Evolutionary conservation across 305 asterid species (phyloP).

Genomic region (Striga hermonthica): DNA sequence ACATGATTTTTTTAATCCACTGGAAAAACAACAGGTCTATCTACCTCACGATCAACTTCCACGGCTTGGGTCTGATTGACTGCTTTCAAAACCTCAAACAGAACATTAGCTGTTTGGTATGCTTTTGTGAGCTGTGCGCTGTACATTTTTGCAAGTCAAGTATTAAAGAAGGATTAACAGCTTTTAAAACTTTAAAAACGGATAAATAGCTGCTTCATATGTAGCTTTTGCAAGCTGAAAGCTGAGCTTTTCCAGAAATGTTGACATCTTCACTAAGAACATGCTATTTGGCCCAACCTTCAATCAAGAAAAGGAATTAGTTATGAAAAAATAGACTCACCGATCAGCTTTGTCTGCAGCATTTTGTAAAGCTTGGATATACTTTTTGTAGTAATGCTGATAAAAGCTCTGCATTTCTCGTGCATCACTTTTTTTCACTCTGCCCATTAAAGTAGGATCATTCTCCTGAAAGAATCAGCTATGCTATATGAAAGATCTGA

Average conservation of each 20-base stretch:
- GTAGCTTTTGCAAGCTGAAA: no score
- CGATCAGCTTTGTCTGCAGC: constrained; percentile 94
- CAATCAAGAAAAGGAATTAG: constrained; percentile 1
- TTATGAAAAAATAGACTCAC: constrained; percentile 36
- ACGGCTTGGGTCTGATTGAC: constrained; percentile 83
- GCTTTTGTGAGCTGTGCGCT: constrained; percentile 94
- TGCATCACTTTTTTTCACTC: constrained; percentile 93
- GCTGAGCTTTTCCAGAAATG: neutral
- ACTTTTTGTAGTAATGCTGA: constrained; percentile 90
- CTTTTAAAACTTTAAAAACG: constrained; percentile 26
- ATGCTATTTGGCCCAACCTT: constrained; percentile 12
- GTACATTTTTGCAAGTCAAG: constrained; percentile 33
- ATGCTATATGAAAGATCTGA: neutral
- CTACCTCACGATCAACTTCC: constrained; percentile 95
- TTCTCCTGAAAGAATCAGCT: constrained; percentile 61
- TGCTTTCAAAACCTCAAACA: constrained; percentile 88
- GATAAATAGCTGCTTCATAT: no score
- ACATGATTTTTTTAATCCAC: no score
- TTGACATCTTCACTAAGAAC: constrained; percentile 19
- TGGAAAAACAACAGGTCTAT: neutral
- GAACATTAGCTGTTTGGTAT: constrained; percentile 89
- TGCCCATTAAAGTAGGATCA: constrained; percentile 89
- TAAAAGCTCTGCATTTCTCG: constrained; percentile 99
- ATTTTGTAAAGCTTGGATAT: constrained; percentile 90
- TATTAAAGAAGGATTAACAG: constrained; percentile 39